phyloP scores from a whole-genome alignment of 75 land plant species.

The Cupressus sempervirens region DNA sequence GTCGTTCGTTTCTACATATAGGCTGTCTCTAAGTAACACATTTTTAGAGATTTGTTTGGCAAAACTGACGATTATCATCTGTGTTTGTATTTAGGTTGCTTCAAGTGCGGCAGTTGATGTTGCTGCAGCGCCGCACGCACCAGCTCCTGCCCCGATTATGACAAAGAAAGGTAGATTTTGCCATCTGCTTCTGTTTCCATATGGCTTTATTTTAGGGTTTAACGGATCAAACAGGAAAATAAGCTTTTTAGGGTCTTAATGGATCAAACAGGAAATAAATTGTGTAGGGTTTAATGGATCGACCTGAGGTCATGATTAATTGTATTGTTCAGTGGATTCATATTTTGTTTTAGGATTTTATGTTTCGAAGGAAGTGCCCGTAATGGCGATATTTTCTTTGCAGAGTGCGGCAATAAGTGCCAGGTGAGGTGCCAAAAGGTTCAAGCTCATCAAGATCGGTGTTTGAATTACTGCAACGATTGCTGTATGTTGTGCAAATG shows the following conservation, averaged over 20 bases:
- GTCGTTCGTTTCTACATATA: too few species aligned
- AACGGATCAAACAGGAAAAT: neutral
- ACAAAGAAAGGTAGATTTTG: neutral
- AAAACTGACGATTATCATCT: too few species aligned
- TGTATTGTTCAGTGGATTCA: too few species aligned
- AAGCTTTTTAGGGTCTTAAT: too few species aligned
- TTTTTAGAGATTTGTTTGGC: too few species aligned
- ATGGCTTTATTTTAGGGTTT: neutral
- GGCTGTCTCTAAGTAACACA: too few species aligned
- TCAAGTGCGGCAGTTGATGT: neutral
- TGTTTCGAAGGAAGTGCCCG: neutral
- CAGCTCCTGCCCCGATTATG: neutral
- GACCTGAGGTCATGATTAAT: too few species aligned
- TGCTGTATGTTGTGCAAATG: slow-evolving; percentile 26
- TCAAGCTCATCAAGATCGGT: slow-evolving; percentile 12
- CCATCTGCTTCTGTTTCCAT: neutral
- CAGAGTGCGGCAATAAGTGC: slow-evolving; percentile 16
- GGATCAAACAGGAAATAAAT: too few species aligned
- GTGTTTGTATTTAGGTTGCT: neutral
- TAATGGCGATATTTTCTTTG: neutral
- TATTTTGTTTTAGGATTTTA: neutral
- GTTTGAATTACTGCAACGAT: slow-evolving; percentile 26
- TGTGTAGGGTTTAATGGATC: too few species aligned
- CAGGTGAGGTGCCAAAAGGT: slow-evolving; percentile 18
- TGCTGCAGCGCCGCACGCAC: neutral